Evolutionary conservation across 345 rosid species (phyloP).

Genomic region (Luvunga scandens): DNA sequence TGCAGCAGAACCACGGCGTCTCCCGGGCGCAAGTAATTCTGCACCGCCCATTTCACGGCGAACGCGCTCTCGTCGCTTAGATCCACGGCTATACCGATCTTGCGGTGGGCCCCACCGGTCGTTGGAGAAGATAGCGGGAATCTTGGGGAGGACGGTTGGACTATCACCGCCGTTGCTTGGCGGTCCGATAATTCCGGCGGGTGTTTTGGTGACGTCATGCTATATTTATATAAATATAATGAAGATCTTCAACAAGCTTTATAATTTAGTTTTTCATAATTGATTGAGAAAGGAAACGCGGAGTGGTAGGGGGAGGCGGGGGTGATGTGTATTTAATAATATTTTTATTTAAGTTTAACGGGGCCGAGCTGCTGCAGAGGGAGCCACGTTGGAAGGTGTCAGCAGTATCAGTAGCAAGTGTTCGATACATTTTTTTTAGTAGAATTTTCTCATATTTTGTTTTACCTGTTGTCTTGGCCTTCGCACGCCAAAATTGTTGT

Average conservation of each 20-base stretch:
- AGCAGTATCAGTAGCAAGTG: not conserved
- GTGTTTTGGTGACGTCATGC: slow-evolving; percentile 41
- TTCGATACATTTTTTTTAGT: too few species aligned
- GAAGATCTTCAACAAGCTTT: too few species aligned
- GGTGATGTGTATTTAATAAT: too few species aligned
- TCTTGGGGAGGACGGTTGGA: slow-evolving; percentile 69
- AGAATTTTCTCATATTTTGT: too few species aligned
- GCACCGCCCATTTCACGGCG: slow-evolving; percentile 84
- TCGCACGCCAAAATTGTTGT: too few species aligned
- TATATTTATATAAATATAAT: not conserved
- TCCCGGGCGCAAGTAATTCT: slow-evolving; percentile 83
- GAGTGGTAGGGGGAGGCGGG: not conserved
- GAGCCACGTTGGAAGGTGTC: not conserved
- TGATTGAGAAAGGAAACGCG: not conserved
- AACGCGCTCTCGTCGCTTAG: slow-evolving; percentile 81
- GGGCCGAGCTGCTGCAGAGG: slow-evolving; percentile 7
- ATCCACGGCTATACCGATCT: slow-evolving; percentile 86
- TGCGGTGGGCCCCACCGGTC: slow-evolving; percentile 54
- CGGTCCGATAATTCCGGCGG: slow-evolving; percentile 28
- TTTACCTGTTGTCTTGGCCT: too few species aligned
- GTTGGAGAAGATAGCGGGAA: slow-evolving; percentile 40
- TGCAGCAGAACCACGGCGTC: slow-evolving; percentile 76
- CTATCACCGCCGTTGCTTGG: slow-evolving; percentile 39
- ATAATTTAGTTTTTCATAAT: too few species aligned
- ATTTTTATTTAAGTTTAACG: too few species aligned